phyloP scores from a whole-genome alignment of 345 rosid species.

The Mallotus nudiflorus region DNA sequence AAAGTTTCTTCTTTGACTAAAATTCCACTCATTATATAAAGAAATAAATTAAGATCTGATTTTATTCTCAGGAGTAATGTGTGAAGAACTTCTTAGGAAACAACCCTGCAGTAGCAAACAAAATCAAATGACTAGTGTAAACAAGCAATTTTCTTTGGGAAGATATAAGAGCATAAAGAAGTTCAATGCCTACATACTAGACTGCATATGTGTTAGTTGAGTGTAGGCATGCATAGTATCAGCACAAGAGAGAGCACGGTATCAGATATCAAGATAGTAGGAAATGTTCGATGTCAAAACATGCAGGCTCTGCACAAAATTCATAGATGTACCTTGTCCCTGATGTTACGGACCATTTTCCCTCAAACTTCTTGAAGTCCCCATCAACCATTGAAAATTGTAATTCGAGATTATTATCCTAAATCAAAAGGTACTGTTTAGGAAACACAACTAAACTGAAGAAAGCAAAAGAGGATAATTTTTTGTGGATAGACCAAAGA shows the following conservation, averaged over 20 bases:
- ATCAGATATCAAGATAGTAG: background rate
- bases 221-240: too few relatives aligned
- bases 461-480: background rate
- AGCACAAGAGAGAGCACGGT: too few relatives aligned
- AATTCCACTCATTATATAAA: background rate
- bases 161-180: too few relatives aligned
- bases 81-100: background rate
- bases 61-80: background rate
- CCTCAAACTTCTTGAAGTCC: constrained; percentile 96
- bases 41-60: background rate
- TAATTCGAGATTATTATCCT: constrained; percentile 72
- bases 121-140: background rate
- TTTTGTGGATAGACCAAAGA: too few relatives aligned
- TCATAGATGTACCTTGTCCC: constrained; percentile 64
- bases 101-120: background rate
- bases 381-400: constrained; percentile 96
- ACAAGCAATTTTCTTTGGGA: too few relatives aligned
- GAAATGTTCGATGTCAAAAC: constrained; percentile 6
- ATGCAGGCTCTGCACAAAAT: background rate
- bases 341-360: constrained; percentile 82
- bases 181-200: too few relatives aligned
- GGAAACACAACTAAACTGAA: background rate
- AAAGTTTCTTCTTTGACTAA: background rate
- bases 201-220: too few relatives aligned
- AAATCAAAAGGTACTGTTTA: constrained; percentile 10